Percentiles rank a stretch among this genome's conserved stretches.
These are phyloP conservation scores for Blepharisma undulans DNA, from an alignment of 169 alveolate species.

Conservation along the genomic window DNA sequence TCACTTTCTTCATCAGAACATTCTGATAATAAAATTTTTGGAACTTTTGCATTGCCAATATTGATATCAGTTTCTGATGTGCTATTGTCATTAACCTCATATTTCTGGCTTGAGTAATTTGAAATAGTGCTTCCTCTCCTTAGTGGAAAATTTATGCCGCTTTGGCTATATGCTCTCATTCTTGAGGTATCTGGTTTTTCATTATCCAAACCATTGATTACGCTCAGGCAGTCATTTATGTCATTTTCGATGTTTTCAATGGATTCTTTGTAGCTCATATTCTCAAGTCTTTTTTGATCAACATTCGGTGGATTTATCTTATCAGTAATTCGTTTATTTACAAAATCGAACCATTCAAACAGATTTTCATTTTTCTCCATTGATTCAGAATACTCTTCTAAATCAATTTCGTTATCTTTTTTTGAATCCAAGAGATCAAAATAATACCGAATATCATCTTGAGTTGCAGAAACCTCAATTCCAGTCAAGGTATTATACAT, in stretches of 20 bases:
- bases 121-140: background rate
- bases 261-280: background rate
- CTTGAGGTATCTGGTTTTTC: background rate
- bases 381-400: constrained; percentile 18
- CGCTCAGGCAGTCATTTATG: background rate
- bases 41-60: background rate
- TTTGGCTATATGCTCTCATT: background rate
- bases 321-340: constrained; percentile 22
- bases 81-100: background rate
- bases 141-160: background rate
- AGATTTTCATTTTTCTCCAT: background rate
- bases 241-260: background rate
- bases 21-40: background rate
- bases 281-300: background rate
- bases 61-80: background rate
- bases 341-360: background rate
- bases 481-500: constrained; percentile 31
- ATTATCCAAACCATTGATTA: background rate
- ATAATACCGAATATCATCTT: background rate
- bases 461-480: background rate
- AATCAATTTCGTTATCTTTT: constrained; percentile 2
- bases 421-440: background rate
- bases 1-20: background rate
- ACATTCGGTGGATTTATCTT: constrained; percentile 6
- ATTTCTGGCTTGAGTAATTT: background rate